phyloP scores from a whole-genome alignment of 257 asterid genomes.

The Rehmannia glutinosa region DNA sequence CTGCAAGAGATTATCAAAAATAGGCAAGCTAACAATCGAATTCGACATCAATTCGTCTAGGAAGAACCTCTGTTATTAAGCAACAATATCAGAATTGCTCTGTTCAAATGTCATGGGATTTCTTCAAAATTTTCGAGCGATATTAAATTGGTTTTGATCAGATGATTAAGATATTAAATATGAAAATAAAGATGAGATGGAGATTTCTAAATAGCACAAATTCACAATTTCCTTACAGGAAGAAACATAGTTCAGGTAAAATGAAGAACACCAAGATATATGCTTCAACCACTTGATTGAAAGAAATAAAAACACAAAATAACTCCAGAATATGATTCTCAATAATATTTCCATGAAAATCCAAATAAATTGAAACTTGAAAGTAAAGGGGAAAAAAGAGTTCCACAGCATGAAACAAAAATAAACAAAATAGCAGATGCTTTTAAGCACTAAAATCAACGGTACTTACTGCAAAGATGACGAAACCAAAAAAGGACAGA shows the following conservation, averaged over 20 bases:
- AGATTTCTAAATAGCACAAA: not conserved
- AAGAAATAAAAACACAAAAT: not conserved
- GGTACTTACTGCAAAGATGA: not conserved
- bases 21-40: too few species aligned
- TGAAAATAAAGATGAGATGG: not conserved
- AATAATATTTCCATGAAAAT: too few species aligned
- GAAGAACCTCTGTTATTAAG: not conserved
- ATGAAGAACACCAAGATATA: not conserved
- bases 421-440: not conserved
- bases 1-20: not conserved
- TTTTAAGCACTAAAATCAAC: not conserved
- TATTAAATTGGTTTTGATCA: not conserved
- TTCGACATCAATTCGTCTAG: not conserved
- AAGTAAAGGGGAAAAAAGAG: not conserved
- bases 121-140: not conserved
- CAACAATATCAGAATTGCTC: not conserved
- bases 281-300: not conserved
- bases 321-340: not conserved
- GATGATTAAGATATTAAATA: not conserved
- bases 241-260: not conserved
- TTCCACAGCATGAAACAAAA: not conserved
- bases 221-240: not conserved
- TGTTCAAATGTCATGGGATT: not conserved
- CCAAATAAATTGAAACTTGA: too few species aligned
- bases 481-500: not conserved